A percentile compares a stretch with the other conserved stretches of the same genome.
Evolutionary conservation across 768 basidiomycete species (phyloP).

Genomic region (Porpolomopsis calyptriformis): DNA sequence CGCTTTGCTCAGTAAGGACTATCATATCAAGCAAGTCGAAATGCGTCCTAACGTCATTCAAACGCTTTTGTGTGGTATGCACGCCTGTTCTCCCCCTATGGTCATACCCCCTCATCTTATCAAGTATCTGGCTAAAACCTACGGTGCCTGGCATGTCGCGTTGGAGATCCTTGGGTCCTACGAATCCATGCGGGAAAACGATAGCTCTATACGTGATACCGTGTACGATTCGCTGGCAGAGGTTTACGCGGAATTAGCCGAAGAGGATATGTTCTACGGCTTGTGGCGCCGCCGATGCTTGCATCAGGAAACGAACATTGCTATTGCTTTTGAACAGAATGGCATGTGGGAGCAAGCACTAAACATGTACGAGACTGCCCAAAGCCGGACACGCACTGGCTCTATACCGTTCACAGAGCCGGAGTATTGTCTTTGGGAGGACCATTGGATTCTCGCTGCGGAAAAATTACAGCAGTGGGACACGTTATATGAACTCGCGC

Average conservation of each 20-base stretch:
- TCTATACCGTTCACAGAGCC: slow-evolving; percentile 84
- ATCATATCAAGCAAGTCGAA: slow-evolving; percentile 81
- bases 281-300: slow-evolving; percentile 85
- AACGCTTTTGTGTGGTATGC: slow-evolving; percentile 75
- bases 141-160: slow-evolving; percentile 88
- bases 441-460: slow-evolving; percentile 94
- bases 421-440: slow-evolving; percentile 98
- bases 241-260: slow-evolving; percentile 87
- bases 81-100: slow-evolving; percentile 80
- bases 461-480: slow-evolving; percentile 99
- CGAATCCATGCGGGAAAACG: slow-evolving; percentile 74
- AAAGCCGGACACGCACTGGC: slow-evolving; percentile 72
- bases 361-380: slow-evolving; percentile 80
- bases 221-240: slow-evolving; percentile 88
- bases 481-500: slow-evolving; percentile 80
- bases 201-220: slow-evolving; percentile 67
- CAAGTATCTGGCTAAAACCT: slow-evolving; percentile 94
- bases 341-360: slow-evolving; percentile 96
- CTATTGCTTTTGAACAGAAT: slow-evolving; percentile 85
- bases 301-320: slow-evolving; percentile 83
- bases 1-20: slow-evolving; percentile 84
- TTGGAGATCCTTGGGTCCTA: slow-evolving; percentile 77
- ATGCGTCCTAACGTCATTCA: slow-evolving; percentile 87
- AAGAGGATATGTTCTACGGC: slow-evolving; percentile 97
- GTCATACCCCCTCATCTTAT: slow-evolving; percentile 88